These are phyloP conservation scores for Pseudogymnoascus verrucosus DNA, from an alignment of 2,329 filamentous ascomycete species.

Conservation along the genomic window DNA sequence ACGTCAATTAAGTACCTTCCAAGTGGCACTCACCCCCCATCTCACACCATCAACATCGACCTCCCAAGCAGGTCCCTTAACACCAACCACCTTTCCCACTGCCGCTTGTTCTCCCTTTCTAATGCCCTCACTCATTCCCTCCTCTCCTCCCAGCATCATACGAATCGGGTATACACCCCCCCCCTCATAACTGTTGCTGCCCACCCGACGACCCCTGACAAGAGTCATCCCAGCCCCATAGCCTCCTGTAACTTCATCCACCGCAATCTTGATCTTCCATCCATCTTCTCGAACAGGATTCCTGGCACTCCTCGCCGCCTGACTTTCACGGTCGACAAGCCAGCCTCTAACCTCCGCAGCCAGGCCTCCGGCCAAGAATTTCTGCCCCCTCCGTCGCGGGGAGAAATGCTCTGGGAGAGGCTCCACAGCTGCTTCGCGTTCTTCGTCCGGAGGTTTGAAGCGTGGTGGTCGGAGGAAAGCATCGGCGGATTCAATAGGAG, in stretches of 20 bases:
- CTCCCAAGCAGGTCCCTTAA: conserved; percentile 29
- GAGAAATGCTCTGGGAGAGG: conserved; percentile 46
- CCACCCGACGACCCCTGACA: conserved; percentile 21
- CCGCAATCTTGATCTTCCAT: conserved; percentile 24
- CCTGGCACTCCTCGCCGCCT: conserved; percentile 12
- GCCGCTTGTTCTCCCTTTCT: conserved; percentile 22
- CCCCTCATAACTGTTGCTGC: conserved; percentile 15
- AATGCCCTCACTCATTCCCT: conserved; percentile 16
- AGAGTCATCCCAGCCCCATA: conserved; percentile 22
- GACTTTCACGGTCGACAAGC: conserved; percentile 36
- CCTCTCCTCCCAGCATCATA: conserved; percentile 27
- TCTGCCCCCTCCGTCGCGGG: conserved; percentile 40
- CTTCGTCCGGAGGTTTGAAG: conserved; percentile 24
- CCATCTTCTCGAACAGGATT: conserved; percentile 16
- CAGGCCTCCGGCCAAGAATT: conserved; percentile 40
- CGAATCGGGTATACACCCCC: conserved; percentile 13
- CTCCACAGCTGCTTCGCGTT: conserved; percentile 11
- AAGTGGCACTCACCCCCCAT: conserved; percentile 30
- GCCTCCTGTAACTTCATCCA: conserved; percentile 23
- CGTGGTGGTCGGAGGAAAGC: conserved; percentile 27
- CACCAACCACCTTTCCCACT: conserved; percentile 22
- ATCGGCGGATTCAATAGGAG: not conserved
- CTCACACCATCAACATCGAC: conserved; percentile 23
- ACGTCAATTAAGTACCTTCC: conserved; percentile 23
- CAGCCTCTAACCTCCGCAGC: conserved; percentile 41